phyloP scores from a whole-genome alignment of 2,329 filamentous ascomycete genomes.

The Alternaria ethzedia region DNA sequence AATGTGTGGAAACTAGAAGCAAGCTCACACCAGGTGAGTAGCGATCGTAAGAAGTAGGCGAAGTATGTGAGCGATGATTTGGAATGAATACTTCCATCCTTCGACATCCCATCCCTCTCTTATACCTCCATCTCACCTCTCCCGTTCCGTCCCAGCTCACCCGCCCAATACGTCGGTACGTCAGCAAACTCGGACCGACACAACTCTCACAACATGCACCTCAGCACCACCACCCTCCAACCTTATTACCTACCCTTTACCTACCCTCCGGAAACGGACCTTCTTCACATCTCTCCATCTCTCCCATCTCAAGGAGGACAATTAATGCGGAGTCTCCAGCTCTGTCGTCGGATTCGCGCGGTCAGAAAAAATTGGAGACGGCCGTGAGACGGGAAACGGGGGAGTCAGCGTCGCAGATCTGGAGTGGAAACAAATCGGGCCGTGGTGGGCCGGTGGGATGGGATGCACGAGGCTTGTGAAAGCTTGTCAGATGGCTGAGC shows the following conservation, averaged over 20 bases:
- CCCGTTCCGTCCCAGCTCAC: not conserved
- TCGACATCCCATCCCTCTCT: not conserved
- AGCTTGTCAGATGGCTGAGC: not conserved
- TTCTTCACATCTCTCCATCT: not conserved
- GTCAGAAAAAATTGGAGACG: constrained; percentile 6
- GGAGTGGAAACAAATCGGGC: constrained; percentile 10
- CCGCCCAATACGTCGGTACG: not conserved
- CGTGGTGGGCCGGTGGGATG: not conserved
- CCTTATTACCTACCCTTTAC: not conserved
- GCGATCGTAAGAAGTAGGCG: not conserved
- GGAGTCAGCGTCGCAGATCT: constrained; percentile 8
- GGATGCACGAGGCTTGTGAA: not conserved
- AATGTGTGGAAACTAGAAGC: too few species aligned
- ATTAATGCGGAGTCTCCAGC: not conserved
- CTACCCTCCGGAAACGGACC: not conserved
- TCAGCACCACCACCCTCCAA: not conserved
- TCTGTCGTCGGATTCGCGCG: not conserved
- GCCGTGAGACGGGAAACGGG: constrained; percentile 9
- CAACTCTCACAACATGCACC: constrained; percentile 1
- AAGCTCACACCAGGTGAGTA: constrained; percentile 4
- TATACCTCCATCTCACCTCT: not conserved
- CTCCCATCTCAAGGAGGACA: too few species aligned
- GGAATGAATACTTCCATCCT: not conserved
- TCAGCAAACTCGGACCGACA: not conserved
- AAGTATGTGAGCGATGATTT: not conserved